phyloP scores from a whole-genome alignment of 2,329 filamentous ascomycete species.

The Magnaporthiopsis incrustans region DNA sequence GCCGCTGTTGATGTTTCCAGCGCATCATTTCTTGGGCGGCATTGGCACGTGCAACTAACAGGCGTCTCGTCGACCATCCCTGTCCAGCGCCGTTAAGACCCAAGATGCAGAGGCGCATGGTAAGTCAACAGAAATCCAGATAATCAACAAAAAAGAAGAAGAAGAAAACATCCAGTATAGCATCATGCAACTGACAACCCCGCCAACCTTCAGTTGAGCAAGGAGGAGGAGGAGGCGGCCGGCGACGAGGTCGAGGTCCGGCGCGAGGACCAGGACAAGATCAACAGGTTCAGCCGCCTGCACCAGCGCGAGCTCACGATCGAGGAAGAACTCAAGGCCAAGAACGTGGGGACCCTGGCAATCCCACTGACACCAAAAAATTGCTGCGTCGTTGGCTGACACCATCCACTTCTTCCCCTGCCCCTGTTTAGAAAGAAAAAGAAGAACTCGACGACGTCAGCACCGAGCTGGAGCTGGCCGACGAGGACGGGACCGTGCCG shows the following conservation, averaged over 20 bases:
- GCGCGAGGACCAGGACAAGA: constrained; percentile 96
- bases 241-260: constrained; percentile 87
- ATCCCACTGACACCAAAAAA: too few species aligned
- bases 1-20: too few species aligned
- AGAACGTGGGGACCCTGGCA: constrained; percentile 47
- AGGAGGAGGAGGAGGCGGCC: constrained; percentile 76
- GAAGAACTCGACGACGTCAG: constrained; percentile 93
- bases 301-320: constrained; percentile 77
- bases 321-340: constrained; percentile 72
- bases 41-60: too few species aligned
- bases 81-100: too few species aligned
- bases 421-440: constrained; percentile 73
- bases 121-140: constrained; percentile 22
- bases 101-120: constrained; percentile 52
- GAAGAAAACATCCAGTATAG: too few species aligned
- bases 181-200: background rate
- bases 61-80: too few species aligned
- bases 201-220: constrained; percentile 61
- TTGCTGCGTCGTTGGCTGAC: background rate
- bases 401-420: too few species aligned
- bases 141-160: background rate
- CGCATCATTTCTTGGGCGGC: too few species aligned
- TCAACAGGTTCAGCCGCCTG: constrained; percentile 93
- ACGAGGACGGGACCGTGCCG: constrained; percentile 91
- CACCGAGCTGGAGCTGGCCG: constrained; percentile 84